Conservation (phyloP, 2,329 filamentous ascomycete genomes). For the Calonectria hongkongensis region DNA sequence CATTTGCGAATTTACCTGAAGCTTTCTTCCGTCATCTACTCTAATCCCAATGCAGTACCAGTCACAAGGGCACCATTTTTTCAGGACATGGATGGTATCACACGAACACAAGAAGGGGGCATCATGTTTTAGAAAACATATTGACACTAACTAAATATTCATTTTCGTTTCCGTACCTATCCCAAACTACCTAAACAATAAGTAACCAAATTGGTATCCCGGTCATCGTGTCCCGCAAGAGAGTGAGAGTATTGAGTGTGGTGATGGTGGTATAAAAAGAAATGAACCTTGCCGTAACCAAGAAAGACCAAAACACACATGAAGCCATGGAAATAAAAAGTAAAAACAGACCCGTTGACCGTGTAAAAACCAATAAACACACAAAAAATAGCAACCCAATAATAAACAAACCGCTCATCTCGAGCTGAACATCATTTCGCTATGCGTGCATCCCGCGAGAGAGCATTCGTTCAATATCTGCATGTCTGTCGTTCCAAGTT, state of each 20-base stretch:
- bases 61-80: too few relatives aligned
- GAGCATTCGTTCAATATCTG: constrained; percentile 53
- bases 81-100: neutral
- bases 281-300: constrained; percentile 25
- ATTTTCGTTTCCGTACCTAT: constrained; percentile 42
- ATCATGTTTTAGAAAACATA: neutral
- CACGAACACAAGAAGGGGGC: neutral
- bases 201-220: constrained; percentile 53
- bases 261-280: constrained; percentile 38
- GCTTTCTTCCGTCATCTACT: too few relatives aligned
- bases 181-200: constrained; percentile 36
- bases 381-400: constrained; percentile 41
- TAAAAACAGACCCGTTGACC: constrained; percentile 11
- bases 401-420: constrained; percentile 52
- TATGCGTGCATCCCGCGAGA: constrained; percentile 56
- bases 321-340: constrained; percentile 8
- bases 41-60: too few relatives aligned
- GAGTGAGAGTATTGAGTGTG: constrained; percentile 35
- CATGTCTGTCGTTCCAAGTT: constrained; percentile 50
- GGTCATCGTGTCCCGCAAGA: constrained; percentile 43
- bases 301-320: constrained; percentile 9
- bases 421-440: constrained; percentile 54
- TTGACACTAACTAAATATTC: constrained; percentile 26
- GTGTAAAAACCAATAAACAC: constrained; percentile 43
- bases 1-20: too few relatives aligned